A percentile compares a stretch with the other conserved stretches of the same genome.
Evolutionary conservation across 2,329 filamentous ascomycete species (phyloP).

Genomic region (Colletotrichum neosansevieriae): DNA sequence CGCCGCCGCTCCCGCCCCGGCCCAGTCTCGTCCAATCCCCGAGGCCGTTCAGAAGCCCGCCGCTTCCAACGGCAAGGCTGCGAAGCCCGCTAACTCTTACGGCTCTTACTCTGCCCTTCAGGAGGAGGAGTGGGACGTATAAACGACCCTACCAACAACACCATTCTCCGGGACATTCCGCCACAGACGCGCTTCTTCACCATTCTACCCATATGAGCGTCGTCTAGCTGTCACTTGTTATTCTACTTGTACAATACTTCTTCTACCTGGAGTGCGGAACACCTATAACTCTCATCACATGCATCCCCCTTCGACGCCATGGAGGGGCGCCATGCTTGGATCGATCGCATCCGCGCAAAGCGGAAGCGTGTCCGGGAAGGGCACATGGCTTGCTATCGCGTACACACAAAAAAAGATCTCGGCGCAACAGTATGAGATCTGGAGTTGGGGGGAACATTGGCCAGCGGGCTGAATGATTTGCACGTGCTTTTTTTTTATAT

Average conservation of each 20-base stretch:
- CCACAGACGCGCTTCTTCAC: constrained; percentile 17
- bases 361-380: constrained; percentile 21
- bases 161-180: constrained; percentile 33
- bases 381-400: constrained; percentile 33
- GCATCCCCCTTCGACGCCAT: constrained; percentile 25
- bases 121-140: constrained; percentile 67
- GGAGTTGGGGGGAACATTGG: constrained; percentile 40
- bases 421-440: constrained; percentile 31
- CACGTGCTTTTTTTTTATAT: constrained; percentile 33
- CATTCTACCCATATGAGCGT: constrained; percentile 1
- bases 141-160: constrained; percentile 32
- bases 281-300: constrained; percentile 12
- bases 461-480: constrained; percentile 40
- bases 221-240: constrained; percentile 39
- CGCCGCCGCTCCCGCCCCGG: constrained; percentile 43
- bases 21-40: constrained; percentile 42
- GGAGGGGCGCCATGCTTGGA: constrained; percentile 27
- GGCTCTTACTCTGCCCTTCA: constrained; percentile 64
- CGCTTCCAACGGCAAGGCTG: constrained; percentile 44
- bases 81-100: constrained; percentile 46
- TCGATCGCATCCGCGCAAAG: constrained; percentile 19
- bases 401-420: constrained; percentile 35
- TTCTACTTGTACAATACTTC: constrained; percentile 41
- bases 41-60: constrained; percentile 49
- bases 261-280: constrained; percentile 38